phyloP scores from a whole-genome alignment of 2,329 filamentous ascomycete species.

The Calonectria henricotiae region DNA sequence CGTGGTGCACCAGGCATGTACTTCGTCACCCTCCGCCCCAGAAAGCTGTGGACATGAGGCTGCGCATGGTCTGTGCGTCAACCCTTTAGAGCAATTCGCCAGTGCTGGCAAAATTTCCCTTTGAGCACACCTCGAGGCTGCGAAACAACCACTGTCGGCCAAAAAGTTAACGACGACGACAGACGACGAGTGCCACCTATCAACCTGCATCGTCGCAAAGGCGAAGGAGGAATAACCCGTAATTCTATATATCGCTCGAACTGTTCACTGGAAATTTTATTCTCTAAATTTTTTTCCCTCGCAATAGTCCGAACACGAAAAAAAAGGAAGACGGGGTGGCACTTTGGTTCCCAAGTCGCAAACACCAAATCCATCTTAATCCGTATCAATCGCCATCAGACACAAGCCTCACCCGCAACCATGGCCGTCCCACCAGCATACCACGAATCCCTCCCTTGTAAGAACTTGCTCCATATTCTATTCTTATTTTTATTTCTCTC shows the following conservation, averaged over 20 bases:
- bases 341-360: constrained; percentile 3
- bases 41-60: constrained; percentile 45
- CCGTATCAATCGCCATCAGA: constrained; percentile 29
- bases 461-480: constrained; percentile 49
- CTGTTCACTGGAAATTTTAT: no score
- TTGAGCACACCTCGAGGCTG: constrained; percentile 14
- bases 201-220: background rate
- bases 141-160: background rate
- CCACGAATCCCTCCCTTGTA: constrained; percentile 88
- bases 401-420: constrained; percentile 34
- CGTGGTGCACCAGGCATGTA: background rate
- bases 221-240: background rate
- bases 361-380: background rate
- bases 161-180: background rate
- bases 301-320: background rate
- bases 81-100: background rate
- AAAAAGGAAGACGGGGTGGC: background rate
- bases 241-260: background rate
- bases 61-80: constrained; percentile 42
- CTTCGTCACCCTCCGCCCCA: background rate
- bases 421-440: constrained; percentile 61
- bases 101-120: constrained; percentile 20
- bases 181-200: background rate
- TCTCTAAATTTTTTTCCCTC: no score
- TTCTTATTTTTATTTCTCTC: background rate